Percentiles rank a stretch among this genome's conserved stretches.
phyloP scores from a whole-genome alignment of 23 red algal species.

The Porphyridium purpureum region DNA sequence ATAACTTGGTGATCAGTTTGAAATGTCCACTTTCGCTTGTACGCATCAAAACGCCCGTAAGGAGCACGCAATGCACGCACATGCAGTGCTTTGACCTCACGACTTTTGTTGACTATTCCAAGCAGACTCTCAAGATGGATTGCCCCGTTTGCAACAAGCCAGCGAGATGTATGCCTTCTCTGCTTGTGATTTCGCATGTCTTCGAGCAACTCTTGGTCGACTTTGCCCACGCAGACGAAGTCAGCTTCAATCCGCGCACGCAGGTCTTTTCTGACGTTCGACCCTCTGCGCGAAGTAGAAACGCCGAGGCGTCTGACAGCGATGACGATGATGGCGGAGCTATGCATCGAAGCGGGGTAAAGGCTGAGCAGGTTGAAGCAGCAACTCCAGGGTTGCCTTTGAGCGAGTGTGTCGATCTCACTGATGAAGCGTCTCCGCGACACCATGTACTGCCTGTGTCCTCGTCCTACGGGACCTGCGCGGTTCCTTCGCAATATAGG shows the following conservation, averaged over 20 bases:
- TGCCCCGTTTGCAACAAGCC: conserved; percentile 47
- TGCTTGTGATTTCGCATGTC: conserved; percentile 18
- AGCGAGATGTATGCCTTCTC: conserved; percentile 7
- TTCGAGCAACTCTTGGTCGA: conserved; percentile 13
- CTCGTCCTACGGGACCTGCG: too few species aligned
- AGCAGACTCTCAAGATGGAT: conserved; percentile 36
- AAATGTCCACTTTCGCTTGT: conserved; percentile 36
- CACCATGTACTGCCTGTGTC: too few species aligned
- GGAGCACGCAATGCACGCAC: conserved; percentile 28
- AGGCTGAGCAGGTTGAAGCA: too few species aligned
- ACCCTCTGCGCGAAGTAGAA: conserved; percentile 10
- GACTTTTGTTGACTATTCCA: conserved; percentile 34
- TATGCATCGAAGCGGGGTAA: too few species aligned
- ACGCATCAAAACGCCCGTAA: conserved; percentile 36
- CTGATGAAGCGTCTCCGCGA: too few species aligned
- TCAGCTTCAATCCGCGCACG: conserved; percentile 16
- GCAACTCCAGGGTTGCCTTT: too few species aligned
- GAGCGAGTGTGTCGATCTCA: too few species aligned
- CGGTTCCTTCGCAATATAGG: too few species aligned
- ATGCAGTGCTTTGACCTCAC: conserved; percentile 63
- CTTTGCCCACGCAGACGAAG: conserved; percentile 24
- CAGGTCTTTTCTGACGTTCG: conserved; percentile 29
- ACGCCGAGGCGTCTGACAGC: conserved; percentile 19
- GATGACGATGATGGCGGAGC: conserved; percentile 21
- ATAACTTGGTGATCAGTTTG: conserved; percentile 22